Base-by-base conservation (phyloP, 2,329 filamentous ascomycete species). In the Fusarium sacchari region DNA sequence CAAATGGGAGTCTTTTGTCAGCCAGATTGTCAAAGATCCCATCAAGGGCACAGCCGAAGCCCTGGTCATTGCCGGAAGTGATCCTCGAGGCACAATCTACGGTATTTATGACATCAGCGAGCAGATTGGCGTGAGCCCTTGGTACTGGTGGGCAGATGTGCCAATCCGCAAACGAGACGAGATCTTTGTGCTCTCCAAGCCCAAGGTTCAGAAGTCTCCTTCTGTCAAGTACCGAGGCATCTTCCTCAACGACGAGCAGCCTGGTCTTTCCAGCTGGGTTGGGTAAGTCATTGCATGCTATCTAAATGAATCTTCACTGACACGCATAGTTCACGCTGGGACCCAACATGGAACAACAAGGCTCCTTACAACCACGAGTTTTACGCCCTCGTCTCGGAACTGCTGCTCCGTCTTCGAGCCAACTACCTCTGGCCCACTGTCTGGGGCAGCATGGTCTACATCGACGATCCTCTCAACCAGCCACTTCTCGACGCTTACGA, bases 351-450 rank as follows among this genome's bases (percentile, higher is more conserved):
- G 76, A 77, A 78, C 53, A 85, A 87, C 61, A 82, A 86, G 2
- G 85, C 88, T 12, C 90, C 92, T 73, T 92, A 92, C 78, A 83
- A 83, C 22, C 86, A 86, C 30, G 86, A 92, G 1, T 92, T 92
- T 14, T 93, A 94, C 80, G 83, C 87, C 8, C 87, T 88, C 26
- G 88, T 94, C 26, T 94, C 93, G 70, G 93, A 94, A 82, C 84
- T 94, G 3, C 82, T 94, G 3, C 87, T 94, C 11, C 87, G 93
- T 12, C 85, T 93, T 34, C 87, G 89, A 42, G 92, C 92, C 22
- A 94, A 94, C 80, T 94, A 94, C 76, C 83, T 94, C 56, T 94
- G 93, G 92, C 93, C 92, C 1, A 88, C 91, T 2, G 85, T 89
- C 79, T 94, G 92, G 93, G 88, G 87, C 11, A 88, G 87, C 71